These are phyloP conservation scores for Cercospora berteroae DNA, from an alignment of 2,329 filamentous ascomycete genomes.

Conservation along the genomic window DNA sequence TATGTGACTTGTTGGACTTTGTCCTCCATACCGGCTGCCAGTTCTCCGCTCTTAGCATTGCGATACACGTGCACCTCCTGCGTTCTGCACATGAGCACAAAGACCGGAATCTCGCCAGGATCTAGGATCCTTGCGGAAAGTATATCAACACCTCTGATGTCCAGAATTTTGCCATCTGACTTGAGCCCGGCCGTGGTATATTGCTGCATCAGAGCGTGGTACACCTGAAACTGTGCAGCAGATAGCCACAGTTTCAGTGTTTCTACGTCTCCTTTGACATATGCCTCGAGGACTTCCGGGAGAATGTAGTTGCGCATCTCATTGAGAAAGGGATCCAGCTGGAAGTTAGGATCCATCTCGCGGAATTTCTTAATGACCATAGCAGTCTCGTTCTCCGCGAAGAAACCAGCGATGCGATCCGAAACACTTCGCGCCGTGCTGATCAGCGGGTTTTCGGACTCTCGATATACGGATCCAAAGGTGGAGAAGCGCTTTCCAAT, in stretches of 20 bases:
- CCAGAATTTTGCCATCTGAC: slow-evolving; percentile 90
- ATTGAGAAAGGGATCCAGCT: slow-evolving; percentile 88
- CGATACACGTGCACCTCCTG: slow-evolving; percentile 98
- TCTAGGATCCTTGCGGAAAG: slow-evolving; percentile 76
- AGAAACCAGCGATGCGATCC: slow-evolving; percentile 89
- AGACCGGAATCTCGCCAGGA: slow-evolving; percentile 85
- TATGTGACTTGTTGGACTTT: slow-evolving; percentile 98
- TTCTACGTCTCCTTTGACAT: slow-evolving; percentile 92
- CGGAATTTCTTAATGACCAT: slow-evolving; percentile 98
- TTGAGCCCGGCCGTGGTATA: slow-evolving; percentile 91
- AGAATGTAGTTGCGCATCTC: slow-evolving; percentile 98
- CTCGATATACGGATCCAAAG: slow-evolving; percentile 84
- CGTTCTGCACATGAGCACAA: slow-evolving; percentile 93
- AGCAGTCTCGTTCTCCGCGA: slow-evolving; percentile 96
- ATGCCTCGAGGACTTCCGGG: slow-evolving; percentile 93
- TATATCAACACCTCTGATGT: slow-evolving; percentile 92
- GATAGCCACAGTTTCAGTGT: slow-evolving; percentile 93
- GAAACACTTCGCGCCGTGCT: slow-evolving; percentile 91
- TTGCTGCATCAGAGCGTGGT: slow-evolving; percentile 93
- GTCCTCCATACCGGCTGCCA: slow-evolving; percentile 97
- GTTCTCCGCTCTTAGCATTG: slow-evolving; percentile 82
- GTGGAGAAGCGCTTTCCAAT: slow-evolving; percentile 84
- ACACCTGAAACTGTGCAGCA: slow-evolving; percentile 93
- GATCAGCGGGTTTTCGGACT: slow-evolving; percentile 95
- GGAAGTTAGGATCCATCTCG: slow-evolving; percentile 90